Evolutionary conservation across 495 filamentous ascomycete species (phyloP), one percentile per base, ranked within the genome.

Genomic region (Choiromyces venosus): DNA sequence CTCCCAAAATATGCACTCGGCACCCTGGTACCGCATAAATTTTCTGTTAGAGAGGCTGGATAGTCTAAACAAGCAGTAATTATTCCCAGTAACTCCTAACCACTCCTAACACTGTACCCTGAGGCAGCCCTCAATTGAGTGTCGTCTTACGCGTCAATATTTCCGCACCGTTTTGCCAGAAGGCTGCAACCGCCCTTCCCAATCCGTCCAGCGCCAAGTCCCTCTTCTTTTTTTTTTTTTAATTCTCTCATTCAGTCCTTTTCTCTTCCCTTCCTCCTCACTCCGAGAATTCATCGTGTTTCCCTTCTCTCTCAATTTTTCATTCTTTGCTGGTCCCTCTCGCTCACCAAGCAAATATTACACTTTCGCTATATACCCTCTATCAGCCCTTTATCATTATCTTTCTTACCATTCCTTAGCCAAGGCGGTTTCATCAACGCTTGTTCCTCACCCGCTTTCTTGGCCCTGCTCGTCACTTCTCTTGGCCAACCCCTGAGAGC

Each of bases 91-190:
- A 29, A 10, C 52, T n/a, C 25, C 14, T 14, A 61, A 61, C 52
- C 12, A 10, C 52, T n/a, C 25, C 14, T 14, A 61, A 61, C 52
- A 14, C 25, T 16, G 25, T 14, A 16, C 25, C n/a, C 46, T 56
- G 46, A 29, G n/a, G 21, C 42, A 8, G n/a, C 46, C 52, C 52
- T 61, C 52, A 4, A 33, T 61, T 33, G 25, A 61, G 52, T 29
- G 29, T 37, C 68, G 52, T 76, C 75, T 77, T 77, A 76, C 74
- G 75, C 75, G 75, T 77, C 69, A 74, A 76, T 37, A 67, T 37
- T 69, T 77, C 75, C 69, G 75, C 75, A 77, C 68, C 73, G 56
- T 77, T 61, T 61, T 76, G 75, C 69, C 75, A 74, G 72, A 74
- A 65, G 66, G 69, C 75, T 72, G 33, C 69, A 61, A 33, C 52